phyloP scores from a whole-genome alignment of 2,329 filamentous ascomycete genomes.

The Phoma sp. region DNA sequence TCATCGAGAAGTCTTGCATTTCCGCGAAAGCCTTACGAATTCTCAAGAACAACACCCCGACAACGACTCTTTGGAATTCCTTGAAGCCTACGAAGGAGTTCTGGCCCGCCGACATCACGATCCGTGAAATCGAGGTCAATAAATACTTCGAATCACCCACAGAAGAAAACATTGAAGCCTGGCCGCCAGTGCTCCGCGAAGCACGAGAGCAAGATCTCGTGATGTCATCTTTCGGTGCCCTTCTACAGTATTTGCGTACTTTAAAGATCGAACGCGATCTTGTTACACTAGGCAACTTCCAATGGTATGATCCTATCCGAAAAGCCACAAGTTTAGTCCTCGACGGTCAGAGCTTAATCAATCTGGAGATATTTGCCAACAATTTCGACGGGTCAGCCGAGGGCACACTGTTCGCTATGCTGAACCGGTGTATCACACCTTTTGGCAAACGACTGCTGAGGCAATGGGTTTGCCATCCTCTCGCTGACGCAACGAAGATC shows the following conservation, averaged over 20 bases:
- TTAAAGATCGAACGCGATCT: constrained; percentile 89
- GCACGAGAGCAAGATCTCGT: constrained; percentile 78
- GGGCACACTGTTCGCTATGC: constrained; percentile 85
- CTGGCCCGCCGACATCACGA: constrained; percentile 82
- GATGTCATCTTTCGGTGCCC: constrained; percentile 89
- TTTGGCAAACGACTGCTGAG: constrained; percentile 96
- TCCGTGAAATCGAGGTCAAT: constrained; percentile 79
- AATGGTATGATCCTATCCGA: constrained; percentile 89
- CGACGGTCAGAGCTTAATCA: constrained; percentile 95
- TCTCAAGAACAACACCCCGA: constrained; percentile 91
- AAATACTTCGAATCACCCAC: constrained; percentile 76
- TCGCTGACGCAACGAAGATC: constrained; percentile 85
- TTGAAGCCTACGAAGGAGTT: constrained; percentile 88
- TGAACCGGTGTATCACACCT: constrained; percentile 94
- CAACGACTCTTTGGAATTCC: constrained; percentile 94
- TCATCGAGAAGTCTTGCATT: constrained; percentile 82
- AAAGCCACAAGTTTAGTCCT: constrained; percentile 88
- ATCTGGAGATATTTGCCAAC: constrained; percentile 96
- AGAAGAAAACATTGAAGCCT: constrained; percentile 66
- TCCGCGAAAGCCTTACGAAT: constrained; percentile 91
- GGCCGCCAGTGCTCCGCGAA: constrained; percentile 77
- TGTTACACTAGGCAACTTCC: constrained; percentile 88
- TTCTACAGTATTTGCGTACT: constrained; percentile 81
- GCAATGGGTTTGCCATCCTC: constrained; percentile 95
- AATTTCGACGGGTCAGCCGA: constrained; percentile 83